Evolutionary conservation across 176 grass and related monocot genomes (phyloP), one percentile per base, ranked within the genome.

Genomic region (Juncus effusus): DNA sequence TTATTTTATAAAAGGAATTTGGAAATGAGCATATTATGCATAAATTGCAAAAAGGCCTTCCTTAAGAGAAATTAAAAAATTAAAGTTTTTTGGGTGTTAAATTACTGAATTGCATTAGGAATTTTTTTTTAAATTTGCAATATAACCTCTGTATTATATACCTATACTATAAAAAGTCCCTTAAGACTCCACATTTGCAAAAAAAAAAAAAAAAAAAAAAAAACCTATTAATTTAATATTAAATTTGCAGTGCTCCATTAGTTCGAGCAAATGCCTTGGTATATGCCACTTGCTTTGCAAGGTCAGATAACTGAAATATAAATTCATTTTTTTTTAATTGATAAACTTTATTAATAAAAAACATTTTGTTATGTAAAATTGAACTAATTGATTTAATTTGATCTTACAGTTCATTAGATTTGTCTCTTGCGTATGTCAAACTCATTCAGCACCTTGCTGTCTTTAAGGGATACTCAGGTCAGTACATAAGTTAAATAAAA

Each of bases 241-340:
- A 6, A 10, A 39, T 75, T 67, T 76, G 51, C 79, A 96, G 94
- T 80, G 83, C 94, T 63, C 88, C 80, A 11, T 80, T 93, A 74
- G 94, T 92, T 60, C 80, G 80, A 77, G 88, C 85, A 83, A 89
- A 86, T 82, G 68, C 75, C 3, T 76, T 93, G 73, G 85, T 93
- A 76, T 97, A 92, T 84, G 88, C 80, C 76, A 87, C 88, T 16
- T 93, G 85, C 69, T 97, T 97, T 89, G 78, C 94, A 69, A 97
- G 94, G 94, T 97, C 49, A 75, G 60, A 80, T 36, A 45, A 70
- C 60, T 53, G 1, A 47, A 47, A 6, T 47, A 1, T 72, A 19
- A 64, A 45, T 64, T 37, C 44, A 47, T 47, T 47, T 6, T 1
- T 6, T 6, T 47, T 45, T 47, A 1, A 47, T 47, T 47, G 7